Conservation (phyloP, 2,329 filamentous ascomycete species). For the Coniosporium tulheliwenetii region DNA sequence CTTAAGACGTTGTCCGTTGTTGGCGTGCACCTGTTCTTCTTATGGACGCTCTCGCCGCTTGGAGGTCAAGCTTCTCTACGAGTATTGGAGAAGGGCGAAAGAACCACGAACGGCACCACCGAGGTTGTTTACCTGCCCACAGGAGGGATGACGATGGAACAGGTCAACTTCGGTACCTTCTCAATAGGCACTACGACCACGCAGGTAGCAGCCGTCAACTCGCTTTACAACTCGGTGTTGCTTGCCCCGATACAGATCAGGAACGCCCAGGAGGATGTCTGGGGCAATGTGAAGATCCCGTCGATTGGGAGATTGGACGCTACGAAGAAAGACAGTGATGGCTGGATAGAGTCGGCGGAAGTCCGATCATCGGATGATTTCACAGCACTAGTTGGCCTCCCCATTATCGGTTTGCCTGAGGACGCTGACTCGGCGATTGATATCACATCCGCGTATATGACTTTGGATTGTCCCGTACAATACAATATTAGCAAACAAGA, state of each 20-base stretch:
- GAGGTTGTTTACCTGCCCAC: constrained; percentile 13
- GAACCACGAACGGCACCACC: not conserved
- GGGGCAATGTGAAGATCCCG: constrained; percentile 21
- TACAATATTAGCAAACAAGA: not conserved
- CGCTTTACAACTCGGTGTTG: constrained; percentile 13
- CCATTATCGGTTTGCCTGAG: constrained; percentile 9
- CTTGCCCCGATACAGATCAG: constrained; percentile 11
- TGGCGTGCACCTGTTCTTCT: constrained; percentile 15
- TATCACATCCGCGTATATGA: constrained; percentile 11
- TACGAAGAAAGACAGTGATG: constrained; percentile 4
- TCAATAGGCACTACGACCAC: not conserved
- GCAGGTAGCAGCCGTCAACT: constrained; percentile 1
- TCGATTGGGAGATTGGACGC: constrained; percentile 6
- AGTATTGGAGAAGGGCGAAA: constrained; percentile 9
- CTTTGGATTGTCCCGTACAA: constrained; percentile 1
- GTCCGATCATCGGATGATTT: constrained; percentile 10
- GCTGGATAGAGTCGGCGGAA: constrained; percentile 10
- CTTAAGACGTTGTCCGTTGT: constrained; percentile 15
- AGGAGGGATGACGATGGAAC: not conserved
- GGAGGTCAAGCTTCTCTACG: constrained; percentile 21
- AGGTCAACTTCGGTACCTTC: not conserved
- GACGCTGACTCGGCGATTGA: constrained; percentile 6
- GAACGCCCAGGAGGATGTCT: constrained; percentile 11
- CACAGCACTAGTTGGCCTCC: constrained; percentile 15
- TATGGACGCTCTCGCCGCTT: constrained; percentile 20